Percentiles rank a stretch among this genome's conserved stretches.
phyloP scores from a whole-genome alignment of 352 stramenopile genomes.

The Phytophthora pseudosyringae region DNA sequence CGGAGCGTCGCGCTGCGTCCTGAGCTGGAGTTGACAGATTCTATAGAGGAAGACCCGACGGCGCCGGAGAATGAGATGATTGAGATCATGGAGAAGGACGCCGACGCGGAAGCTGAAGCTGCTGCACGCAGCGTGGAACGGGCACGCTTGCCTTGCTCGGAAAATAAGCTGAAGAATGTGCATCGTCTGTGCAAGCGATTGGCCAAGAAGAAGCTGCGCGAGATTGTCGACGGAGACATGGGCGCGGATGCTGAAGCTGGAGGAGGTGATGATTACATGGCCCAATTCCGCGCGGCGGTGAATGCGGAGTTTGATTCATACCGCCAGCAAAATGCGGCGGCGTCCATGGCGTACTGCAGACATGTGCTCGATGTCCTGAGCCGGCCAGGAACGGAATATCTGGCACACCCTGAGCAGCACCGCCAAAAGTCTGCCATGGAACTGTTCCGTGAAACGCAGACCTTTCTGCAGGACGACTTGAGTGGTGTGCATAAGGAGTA shows the following conservation, averaged over 20 bases:
- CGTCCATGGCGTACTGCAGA: conserved; percentile 85
- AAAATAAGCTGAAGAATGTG: conserved; percentile 61
- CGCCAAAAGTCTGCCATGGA: conserved; percentile 77
- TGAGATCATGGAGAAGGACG: conserved; percentile 69
- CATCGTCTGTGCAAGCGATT: conserved; percentile 76
- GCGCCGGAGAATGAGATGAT: conserved; percentile 67
- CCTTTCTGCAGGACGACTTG: conserved; percentile 64
- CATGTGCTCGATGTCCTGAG: conserved; percentile 63
- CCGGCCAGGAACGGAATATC: conserved; percentile 45
- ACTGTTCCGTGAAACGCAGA: conserved; percentile 72
- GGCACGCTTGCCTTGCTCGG: conserved; percentile 68
- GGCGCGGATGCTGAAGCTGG: conserved; percentile 53
- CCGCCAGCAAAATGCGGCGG: conserved; percentile 78
- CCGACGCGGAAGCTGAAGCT: conserved; percentile 22
- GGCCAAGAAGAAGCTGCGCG: conserved; percentile 76
- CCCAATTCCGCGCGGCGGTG: conserved; percentile 63
- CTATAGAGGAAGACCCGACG: conserved; percentile 44
- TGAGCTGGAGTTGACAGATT: conserved; percentile 21
- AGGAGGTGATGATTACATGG: conserved; percentile 62
- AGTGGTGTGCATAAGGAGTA: conserved; percentile 64
- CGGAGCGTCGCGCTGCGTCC: conserved; percentile 44
- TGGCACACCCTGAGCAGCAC: conserved; percentile 34
- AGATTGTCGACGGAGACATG: conserved; percentile 74
- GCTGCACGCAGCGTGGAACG: conserved; percentile 48
- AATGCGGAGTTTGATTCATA: conserved; percentile 55